Evolutionary conservation across 148 eudicot species (phyloP), one percentile per base, ranked within the genome.

Genomic region (Chenopodium formosanum): DNA sequence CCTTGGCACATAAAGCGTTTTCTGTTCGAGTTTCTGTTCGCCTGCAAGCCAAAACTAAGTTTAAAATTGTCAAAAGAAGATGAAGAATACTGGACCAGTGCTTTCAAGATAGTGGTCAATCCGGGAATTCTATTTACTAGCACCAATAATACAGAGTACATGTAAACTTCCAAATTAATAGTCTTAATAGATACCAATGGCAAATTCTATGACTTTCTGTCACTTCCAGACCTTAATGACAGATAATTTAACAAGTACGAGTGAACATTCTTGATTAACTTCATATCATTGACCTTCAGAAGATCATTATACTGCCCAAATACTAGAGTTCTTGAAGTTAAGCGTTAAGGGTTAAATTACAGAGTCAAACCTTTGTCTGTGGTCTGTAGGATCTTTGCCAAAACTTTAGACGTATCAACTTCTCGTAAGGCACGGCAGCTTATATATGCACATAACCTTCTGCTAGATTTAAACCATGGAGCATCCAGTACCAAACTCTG

Each of bases 361-460:
- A 19, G n/a, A 25, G 27, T 44, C 83, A 71, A 78, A 93, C 94
- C 97, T 91, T 83, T 83, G 63, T 78, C 82, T 74, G 90, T 77
- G 77, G 83, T 84, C 73, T 86, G 91, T 64, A 96, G 82, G 81
- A 92, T 86, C 64, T 88, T 84, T 16, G 90, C 81, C 86, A 96
- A 83, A 40, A 96, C 22, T 81, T 70, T 88, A 37, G 89, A 86
- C 46, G 99, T 96, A 83, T 96, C 95, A 65, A 96, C 99, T 91
- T 96, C 99, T 88, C 98, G 84, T 48, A 96, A 86, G 70, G 99
- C 87, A 78, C 85, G 88, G 79, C 99, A 96, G 84, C 99, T 94
- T 78, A 96, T 94, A 81, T 96, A 96, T 60, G 98, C 99, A 86
- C 99, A 94, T 48, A 96, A 82, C 63, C 97, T 86, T 84, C 79